A percentile compares a stretch with the other conserved stretches of the same genome.
phyloP scores from a whole-genome alignment of 495 filamentous ascomycete genomes.

The Talaromyces borbonicus region DNA sequence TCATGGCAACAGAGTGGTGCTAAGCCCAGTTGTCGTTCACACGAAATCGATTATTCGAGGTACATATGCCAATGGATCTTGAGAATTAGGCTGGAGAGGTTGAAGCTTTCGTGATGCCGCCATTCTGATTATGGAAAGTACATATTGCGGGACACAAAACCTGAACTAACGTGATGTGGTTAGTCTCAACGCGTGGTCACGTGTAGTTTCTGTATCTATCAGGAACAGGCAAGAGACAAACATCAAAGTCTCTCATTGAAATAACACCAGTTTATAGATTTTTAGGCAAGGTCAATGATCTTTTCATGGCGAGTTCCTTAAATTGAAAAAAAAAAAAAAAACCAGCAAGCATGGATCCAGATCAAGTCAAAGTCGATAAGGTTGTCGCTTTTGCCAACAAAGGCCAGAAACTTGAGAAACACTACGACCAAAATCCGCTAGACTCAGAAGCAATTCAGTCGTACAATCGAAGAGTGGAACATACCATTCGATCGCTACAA shows the following conservation, averaged over 20 bases:
- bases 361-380: slow-evolving; percentile 25
- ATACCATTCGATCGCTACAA: slow-evolving; percentile 55
- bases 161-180: background rate
- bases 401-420: slow-evolving; percentile 26
- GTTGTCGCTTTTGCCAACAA: slow-evolving; percentile 29
- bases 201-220: slow-evolving; percentile 1
- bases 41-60: too few species aligned
- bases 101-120: background rate
- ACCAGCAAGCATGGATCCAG: slow-evolving; percentile 28
- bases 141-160: background rate
- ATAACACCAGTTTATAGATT: background rate
- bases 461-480: slow-evolving; percentile 46
- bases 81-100: background rate
- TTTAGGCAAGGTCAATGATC: background rate
- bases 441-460: slow-evolving; percentile 24
- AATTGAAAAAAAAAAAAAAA: too few species aligned
- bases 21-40: too few species aligned
- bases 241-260: background rate
- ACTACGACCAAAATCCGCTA: slow-evolving; percentile 23
- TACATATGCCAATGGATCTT: background rate
- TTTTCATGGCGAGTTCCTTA: too few species aligned
- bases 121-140: background rate
- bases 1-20: slow-evolving; percentile 11
- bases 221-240: slow-evolving; percentile 1
- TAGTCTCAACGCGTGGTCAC: slow-evolving; percentile 5